Base-by-base conservation (phyloP, 2,329 filamentous ascomycete genomes). In the Rhynchosporium agropyri region DNA sequence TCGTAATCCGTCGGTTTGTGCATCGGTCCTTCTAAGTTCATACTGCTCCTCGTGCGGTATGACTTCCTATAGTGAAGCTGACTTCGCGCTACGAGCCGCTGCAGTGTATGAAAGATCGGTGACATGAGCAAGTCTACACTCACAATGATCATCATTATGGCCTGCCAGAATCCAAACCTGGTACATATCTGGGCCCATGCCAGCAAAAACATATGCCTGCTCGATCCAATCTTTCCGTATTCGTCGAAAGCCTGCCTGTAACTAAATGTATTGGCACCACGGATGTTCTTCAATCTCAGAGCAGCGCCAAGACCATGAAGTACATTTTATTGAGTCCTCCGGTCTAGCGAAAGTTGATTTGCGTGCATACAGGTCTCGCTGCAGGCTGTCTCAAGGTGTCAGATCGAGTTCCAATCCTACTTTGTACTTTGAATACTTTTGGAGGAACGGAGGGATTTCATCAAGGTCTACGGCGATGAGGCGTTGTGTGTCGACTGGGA, bases 241-340 rank as follows among this genome's bases (percentile, higher is more conserved):
- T 67, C 43, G 38, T 68, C 67, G 31, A 67, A 68, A 42, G 65
- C 45, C 36, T 65, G 29, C 40, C 65, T 48, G 38, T 67, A 67
- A 20, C 20, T 20, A 20, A 42, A 70, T 57, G 58, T 67, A 68
- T 15, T 59, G 48, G 59, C 67, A 69, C 60, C 56, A 67, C 1
- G 67, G 67, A 54, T 60, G 61, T 26, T 65, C 50, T 6, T 56
- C 61, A 45, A 65, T 61, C 40, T 69, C 64, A 0, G 57, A 51
- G 42, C 67, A 70, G 3, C 45, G 54, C 68, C 65, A 70, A 4
- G 65, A 66, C 63, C 57, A 65, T 15, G 63, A 48, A 3, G 56
- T 62, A 43, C 67, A 70, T 60, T 50, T 26, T 49, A 58, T 58
- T 31, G 68, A 29, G 29, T 43, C 33, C 26, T 50, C 20, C 7